These are phyloP conservation scores for Wickerhamomyces bovis DNA, from an alignment of 805 yeast genomes.

Conservation along the genomic window DNA sequence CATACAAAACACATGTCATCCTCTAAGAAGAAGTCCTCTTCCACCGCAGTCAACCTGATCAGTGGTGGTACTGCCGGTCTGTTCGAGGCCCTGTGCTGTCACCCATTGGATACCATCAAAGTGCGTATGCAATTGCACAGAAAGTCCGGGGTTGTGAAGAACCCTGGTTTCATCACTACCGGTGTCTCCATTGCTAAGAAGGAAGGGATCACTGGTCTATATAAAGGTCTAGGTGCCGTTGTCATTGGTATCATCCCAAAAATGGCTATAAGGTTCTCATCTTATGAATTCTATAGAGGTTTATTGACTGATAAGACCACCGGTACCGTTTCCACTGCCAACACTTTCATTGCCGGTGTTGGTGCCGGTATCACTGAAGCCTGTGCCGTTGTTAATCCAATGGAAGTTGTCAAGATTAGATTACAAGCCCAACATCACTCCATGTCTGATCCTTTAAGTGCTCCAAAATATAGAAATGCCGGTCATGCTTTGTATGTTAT, in stretches of 20 bases:
- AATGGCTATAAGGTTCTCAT: slow-evolving; percentile 95
- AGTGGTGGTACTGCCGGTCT: slow-evolving; percentile 98
- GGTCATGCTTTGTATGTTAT: slow-evolving; percentile 84
- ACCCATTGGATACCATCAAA: slow-evolving; percentile 95
- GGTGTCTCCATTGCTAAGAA: slow-evolving; percentile 71
- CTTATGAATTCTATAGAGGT: slow-evolving; percentile 83
- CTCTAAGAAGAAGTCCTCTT: slow-evolving; percentile 29
- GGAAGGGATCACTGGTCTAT: slow-evolving; percentile 80
- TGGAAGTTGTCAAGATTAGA: slow-evolving; percentile 95
- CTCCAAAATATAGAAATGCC: slow-evolving; percentile 87
- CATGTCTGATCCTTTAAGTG: slow-evolving; percentile 68
- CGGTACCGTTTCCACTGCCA: slow-evolving; percentile 62
- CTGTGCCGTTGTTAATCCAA: slow-evolving; percentile 89
- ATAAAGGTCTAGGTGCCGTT: slow-evolving; percentile 96
- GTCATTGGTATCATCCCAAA: slow-evolving; percentile 96
- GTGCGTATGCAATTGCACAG: slow-evolving; percentile 93
- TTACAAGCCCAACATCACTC: slow-evolving; percentile 94
- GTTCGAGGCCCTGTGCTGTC: slow-evolving; percentile 96
- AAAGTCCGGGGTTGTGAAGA: slow-evolving; percentile 57
- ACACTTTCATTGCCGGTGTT: slow-evolving; percentile 87
- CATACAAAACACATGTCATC: slow-evolving; percentile 13
- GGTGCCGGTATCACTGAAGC: slow-evolving; percentile 98
- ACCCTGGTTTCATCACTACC: slow-evolving; percentile 82
- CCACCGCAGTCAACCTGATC: slow-evolving; percentile 58
- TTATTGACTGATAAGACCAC: slow-evolving; percentile 51